Conservation (phyloP, 805 yeast genomes). For the Metschnikowia orientalis region DNA sequence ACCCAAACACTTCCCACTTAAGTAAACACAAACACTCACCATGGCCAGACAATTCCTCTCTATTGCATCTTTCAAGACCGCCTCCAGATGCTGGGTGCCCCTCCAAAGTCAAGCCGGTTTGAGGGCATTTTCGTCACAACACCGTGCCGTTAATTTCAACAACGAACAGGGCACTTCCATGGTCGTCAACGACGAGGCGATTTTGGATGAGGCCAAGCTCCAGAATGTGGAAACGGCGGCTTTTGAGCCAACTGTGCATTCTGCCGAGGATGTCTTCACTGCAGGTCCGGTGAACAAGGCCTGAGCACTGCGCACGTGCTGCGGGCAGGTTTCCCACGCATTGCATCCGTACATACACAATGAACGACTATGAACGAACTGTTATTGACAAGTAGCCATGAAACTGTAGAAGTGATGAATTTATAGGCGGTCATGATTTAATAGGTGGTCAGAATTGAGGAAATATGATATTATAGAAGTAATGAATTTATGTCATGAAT, state of each 20-base stretch:
- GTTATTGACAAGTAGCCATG: too few relatives aligned
- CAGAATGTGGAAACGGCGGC: constrained; percentile 8
- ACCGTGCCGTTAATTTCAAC: constrained; percentile 33
- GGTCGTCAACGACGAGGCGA: constrained; percentile 34
- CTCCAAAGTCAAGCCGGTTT: constrained; percentile 10
- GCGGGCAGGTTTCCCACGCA: too few relatives aligned
- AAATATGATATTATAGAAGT: too few relatives aligned
- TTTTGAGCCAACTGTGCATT: constrained; percentile 38
- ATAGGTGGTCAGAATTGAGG: too few relatives aligned
- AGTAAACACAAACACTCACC: constrained; percentile 2
- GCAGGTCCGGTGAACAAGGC: constrained; percentile 41
- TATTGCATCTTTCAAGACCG: constrained; percentile 36
- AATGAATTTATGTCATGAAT: too few relatives aligned
- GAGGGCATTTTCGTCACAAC: constrained; percentile 35
- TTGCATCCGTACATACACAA: not conserved
- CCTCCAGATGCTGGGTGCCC: constrained; percentile 41
- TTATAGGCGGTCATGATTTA: too few relatives aligned
- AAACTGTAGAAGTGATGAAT: too few relatives aligned
- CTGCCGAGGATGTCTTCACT: constrained; percentile 40
- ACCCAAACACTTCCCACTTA: not conserved
- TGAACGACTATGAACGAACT: too few relatives aligned
- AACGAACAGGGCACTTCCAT: constrained; percentile 22
- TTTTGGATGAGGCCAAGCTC: constrained; percentile 12
- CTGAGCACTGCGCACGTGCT: not conserved
- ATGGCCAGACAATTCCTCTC: constrained; percentile 30